phyloP scores from a whole-genome alignment of 202 grass and related monocot genomes.

The Elaeis oleifera region DNA sequence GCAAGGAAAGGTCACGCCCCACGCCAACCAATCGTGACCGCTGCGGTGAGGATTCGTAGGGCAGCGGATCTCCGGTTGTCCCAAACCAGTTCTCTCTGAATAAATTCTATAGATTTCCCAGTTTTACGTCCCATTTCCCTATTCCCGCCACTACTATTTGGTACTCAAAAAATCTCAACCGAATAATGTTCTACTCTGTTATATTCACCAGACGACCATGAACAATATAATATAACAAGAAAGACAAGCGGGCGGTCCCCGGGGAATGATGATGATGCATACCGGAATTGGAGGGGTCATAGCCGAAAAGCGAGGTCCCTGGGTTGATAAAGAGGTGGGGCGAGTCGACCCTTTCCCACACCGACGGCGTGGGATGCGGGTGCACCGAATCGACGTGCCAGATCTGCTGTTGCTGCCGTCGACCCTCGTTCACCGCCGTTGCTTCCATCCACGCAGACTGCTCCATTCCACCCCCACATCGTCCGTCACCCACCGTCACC shows the following conservation, averaged over 20 bases:
- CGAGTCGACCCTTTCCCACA: conserved; percentile 43
- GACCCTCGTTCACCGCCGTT: conserved; percentile 23
- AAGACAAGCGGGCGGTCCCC: neutral
- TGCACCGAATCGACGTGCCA: conserved; percentile 64
- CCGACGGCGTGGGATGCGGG: conserved; percentile 18
- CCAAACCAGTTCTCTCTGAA: no score
- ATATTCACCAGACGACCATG: no score
- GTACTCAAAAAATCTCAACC: neutral
- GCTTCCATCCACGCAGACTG: conserved; percentile 47
- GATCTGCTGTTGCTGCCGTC: conserved; percentile 49
- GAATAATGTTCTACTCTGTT: neutral
- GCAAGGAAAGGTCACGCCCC: neutral
- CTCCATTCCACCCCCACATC: conserved; percentile 43
- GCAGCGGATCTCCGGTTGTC: no score
- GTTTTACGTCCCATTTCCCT: neutral
- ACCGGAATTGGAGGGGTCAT: conserved; percentile 60
- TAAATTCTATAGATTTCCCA: neutral
- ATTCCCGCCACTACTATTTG: no score
- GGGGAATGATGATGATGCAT: conserved; percentile 23
- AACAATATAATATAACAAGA: no score
- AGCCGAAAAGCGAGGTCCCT: conserved; percentile 46
- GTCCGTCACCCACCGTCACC: conserved; percentile 33
- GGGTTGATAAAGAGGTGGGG: conserved; percentile 41
- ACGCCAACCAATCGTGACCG: neutral
- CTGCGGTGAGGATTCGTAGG: neutral